phyloP scores from a whole-genome alignment of 495 filamentous ascomycete genomes.

The Margaritispora aquatica region DNA sequence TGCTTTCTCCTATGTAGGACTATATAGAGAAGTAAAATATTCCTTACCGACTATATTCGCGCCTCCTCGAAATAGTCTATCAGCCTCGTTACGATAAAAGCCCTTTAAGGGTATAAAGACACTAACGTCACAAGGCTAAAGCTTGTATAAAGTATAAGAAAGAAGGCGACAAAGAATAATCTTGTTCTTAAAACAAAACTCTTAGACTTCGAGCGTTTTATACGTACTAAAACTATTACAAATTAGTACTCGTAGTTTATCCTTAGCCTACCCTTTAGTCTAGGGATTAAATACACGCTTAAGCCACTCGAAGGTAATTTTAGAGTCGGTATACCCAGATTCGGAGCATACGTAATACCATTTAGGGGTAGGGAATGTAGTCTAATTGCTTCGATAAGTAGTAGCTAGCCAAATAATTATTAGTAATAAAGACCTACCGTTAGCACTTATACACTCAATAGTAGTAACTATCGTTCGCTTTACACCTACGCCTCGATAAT shows the following conservation, averaged over 20 bases:
- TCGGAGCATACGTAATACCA: constrained; percentile 19
- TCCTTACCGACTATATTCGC: constrained; percentile 25
- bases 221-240: not conserved
- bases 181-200: constrained; percentile 27
- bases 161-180: constrained; percentile 25
- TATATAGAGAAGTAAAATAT: not conserved
- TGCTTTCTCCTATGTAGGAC: not conserved
- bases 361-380: constrained; percentile 26
- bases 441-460: constrained; percentile 29
- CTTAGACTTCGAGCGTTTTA: constrained; percentile 25
- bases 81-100: constrained; percentile 19
- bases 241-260: not conserved
- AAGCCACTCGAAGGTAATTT: not conserved
- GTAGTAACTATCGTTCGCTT: constrained; percentile 27
- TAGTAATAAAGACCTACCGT: constrained; percentile 11
- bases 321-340: constrained; percentile 1
- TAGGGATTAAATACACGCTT: not conserved
- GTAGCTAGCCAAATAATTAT: constrained; percentile 35
- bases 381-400: constrained; percentile 30
- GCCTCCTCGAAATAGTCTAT: constrained; percentile 22
- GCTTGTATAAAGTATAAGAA: constrained; percentile 25
- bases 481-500: constrained; percentile 13
- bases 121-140: constrained; percentile 1
- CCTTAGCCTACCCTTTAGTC: not conserved
- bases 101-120: constrained; percentile 26